Base-by-base conservation (phyloP, 2,329 filamentous ascomycete species). In the Teratosphaeria epicoccoides region DNA sequence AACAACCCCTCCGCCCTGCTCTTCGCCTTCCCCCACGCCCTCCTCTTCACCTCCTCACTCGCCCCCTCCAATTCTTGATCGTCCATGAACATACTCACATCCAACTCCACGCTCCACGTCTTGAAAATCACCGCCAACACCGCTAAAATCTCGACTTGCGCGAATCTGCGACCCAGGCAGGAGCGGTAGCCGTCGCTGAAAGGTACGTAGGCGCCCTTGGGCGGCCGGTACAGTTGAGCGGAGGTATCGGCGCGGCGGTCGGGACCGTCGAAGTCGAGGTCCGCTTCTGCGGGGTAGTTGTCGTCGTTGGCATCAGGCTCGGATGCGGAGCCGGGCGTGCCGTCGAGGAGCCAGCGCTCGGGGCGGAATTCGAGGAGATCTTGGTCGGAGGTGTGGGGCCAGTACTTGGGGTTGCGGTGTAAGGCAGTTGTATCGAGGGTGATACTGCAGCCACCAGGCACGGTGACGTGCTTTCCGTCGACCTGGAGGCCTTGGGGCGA, bases 391-490 rank as follows among this genome's bases (percentile, higher is more conserved):
- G 62, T 64, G 51, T 66, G 63, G 11, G 85, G 85, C 87, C 87
- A 91, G 66, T 84, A 83, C 47, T 77, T 80, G 10, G 85, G 85
- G 66, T 88, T 86, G 33, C 80, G 77, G 49, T 88, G 84, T 2
- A 74, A 73, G 5, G 74, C 75, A 4, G 80, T 70, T 0, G 76
- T 75, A 49, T 72, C 71, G 22, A 91, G 66, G 3, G 73, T 76
- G 55, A 90, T 71, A 49, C 75, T 68, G 11, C 75, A 72, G 22
- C 72, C 75, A 7, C 69, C 74, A 0, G 86, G 85, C 12, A 88
- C 66, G 1, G 75, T 71, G 61, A 80, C 73, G 44, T 75, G 73
- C 55, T 75, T 71, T 1, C 83, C 85, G 49, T 80, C 73, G 43
- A 87, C 65, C 2, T 67, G 74, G 43, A 91, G 64, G 20, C 72